Evolutionary conservation across 768 basidiomycete species (phyloP).

Genomic region (Auriscalpium orientale): DNA sequence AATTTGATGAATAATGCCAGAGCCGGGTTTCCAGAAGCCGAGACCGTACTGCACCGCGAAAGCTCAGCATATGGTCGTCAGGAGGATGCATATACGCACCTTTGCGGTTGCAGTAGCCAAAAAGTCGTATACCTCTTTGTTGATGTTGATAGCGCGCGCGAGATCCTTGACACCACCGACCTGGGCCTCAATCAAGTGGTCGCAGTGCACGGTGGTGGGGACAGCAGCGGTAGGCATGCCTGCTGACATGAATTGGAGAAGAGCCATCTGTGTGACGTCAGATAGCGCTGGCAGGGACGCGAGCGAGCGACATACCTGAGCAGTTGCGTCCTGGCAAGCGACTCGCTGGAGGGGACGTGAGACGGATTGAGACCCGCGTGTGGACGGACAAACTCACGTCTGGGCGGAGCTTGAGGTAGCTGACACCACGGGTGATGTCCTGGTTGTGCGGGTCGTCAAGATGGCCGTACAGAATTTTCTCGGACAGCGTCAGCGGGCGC

Average conservation of each 20-base stretch:
- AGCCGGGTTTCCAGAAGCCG: conserved; percentile 99
- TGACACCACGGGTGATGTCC: conserved; percentile 84
- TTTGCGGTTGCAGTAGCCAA: conserved; percentile 95
- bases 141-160: conserved; percentile 82
- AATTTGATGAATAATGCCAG: conserved; percentile 99
- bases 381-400: conserved; percentile 65
- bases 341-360: conserved; percentile 48
- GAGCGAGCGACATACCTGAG: conserved; percentile 37
- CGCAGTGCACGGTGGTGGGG: conserved; percentile 97
- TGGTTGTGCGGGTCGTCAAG: conserved; percentile 89
- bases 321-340: conserved; percentile 87
- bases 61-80: no score
- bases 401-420: conserved; percentile 95
- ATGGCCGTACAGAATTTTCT: conserved; percentile 98
- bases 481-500: conserved; percentile 87
- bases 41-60: conserved; percentile 70
- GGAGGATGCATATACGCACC: conserved; percentile 30
- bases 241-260: conserved; percentile 99
- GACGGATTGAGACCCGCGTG: conserved; percentile 4
- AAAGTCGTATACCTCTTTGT: conserved; percentile 99
- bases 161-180: conserved; percentile 91
- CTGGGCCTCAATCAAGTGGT: conserved; percentile 98
- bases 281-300: not conserved
- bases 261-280: conserved; percentile 70
- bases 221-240: conserved; percentile 97